Percentiles rank a stretch among this genome's conserved stretches.
phyloP scores from a whole-genome alignment of 345 rosid species.

The Cochlearia excelsa region DNA sequence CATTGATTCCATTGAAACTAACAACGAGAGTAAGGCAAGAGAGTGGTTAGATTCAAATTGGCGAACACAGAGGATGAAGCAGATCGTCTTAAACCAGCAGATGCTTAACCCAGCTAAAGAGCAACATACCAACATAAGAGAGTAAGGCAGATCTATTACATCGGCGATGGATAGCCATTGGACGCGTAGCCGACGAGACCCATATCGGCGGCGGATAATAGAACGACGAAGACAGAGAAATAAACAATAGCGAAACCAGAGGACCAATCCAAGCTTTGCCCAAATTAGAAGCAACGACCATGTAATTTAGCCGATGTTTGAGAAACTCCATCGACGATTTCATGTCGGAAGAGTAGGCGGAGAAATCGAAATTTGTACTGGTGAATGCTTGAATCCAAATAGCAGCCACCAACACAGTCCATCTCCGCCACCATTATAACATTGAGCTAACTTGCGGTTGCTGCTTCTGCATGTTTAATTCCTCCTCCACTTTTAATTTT shows the following conservation, averaged over 20 bases:
- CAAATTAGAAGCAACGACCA: constrained; percentile 73
- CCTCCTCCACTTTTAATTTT: too few species aligned
- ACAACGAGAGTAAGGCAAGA: constrained; percentile 70
- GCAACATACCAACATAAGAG: constrained; percentile 63
- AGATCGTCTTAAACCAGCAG: constrained; percentile 88
- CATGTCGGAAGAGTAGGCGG: constrained; percentile 58
- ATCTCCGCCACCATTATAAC: constrained; percentile 45
- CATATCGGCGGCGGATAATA: constrained; percentile 51
- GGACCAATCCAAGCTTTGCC: constrained; percentile 79
- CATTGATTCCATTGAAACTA: constrained; percentile 70
- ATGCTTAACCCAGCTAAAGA: constrained; percentile 78
- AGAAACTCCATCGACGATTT: constrained; percentile 65
- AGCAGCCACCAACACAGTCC: constrained; percentile 63
- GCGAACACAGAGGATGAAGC: constrained; percentile 66
- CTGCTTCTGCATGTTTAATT: neutral
- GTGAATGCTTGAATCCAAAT: constrained; percentile 81
- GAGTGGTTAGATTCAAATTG: constrained; percentile 59
- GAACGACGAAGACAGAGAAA: constrained; percentile 53
- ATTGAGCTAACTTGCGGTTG: constrained; percentile 1
- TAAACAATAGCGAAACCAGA: constrained; percentile 50
- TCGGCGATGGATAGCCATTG: constrained; percentile 63
- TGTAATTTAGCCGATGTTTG: constrained; percentile 61
- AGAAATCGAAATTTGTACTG: constrained; percentile 80
- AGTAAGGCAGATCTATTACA: constrained; percentile 50
- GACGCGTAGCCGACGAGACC: constrained; percentile 57